These are phyloP conservation scores for Arachis stenosperma DNA, from an alignment of 306 rosid genomes.

Conservation along the genomic window DNA sequence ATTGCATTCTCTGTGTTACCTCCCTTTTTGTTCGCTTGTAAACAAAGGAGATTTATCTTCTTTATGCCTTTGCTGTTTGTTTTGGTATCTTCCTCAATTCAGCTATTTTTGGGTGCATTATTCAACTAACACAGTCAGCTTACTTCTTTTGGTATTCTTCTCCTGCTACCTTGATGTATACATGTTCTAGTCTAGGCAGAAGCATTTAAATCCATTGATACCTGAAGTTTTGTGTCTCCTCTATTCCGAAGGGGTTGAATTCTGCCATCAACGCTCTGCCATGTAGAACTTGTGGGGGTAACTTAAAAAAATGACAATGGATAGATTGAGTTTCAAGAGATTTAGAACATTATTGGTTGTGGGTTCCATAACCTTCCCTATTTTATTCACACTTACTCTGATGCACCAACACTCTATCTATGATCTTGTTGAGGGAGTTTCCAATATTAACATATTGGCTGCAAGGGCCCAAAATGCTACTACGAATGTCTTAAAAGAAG, in stretches of 20 bases:
- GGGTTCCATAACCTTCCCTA: constrained; percentile 25
- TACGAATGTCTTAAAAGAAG: not conserved
- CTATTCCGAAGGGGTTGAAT: constrained; percentile 1
- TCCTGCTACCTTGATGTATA: not conserved
- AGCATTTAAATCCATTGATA: not conserved
- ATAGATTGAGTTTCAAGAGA: constrained; percentile 38
- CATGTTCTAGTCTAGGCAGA: not conserved
- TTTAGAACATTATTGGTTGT: constrained; percentile 32
- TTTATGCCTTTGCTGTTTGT: not conserved
- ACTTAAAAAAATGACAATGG: constrained; percentile 22
- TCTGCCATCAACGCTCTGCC: not conserved
- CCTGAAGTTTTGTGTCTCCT: constrained; percentile 3
- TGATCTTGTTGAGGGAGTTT: constrained; percentile 33
- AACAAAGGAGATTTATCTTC: no score
- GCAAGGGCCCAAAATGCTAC: constrained; percentile 7
- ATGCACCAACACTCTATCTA: constrained; percentile 35
- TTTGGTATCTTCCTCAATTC: not conserved
- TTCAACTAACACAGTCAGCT: no score
- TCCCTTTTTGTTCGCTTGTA: no score
- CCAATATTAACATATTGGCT: constrained; percentile 21
- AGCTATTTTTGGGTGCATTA: not conserved
- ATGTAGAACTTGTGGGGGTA: not conserved
- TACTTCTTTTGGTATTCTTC: not conserved
- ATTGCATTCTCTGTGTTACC: no score
- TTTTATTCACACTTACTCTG: constrained; percentile 33